Percentiles rank a stretch among this genome's conserved stretches.
Evolutionary conservation across 1,284 basidiomycete genomes (phyloP).

Genomic region (Pseudozyma hubeiensis): DNA sequence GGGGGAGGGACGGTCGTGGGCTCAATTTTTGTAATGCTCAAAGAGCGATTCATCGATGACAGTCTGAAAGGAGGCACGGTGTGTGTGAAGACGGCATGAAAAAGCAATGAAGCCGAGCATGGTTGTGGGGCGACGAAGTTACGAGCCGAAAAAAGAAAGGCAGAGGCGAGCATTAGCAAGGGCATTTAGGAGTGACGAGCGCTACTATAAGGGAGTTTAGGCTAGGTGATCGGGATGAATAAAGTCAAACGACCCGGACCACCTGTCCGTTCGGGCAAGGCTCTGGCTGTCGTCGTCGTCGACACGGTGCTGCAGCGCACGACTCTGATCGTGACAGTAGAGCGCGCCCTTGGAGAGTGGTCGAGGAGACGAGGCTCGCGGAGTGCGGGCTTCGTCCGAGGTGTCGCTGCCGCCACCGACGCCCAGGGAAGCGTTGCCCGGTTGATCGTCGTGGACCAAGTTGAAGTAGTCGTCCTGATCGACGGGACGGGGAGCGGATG

Average conservation of each 20-base stretch:
- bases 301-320: slow-evolving; percentile 1
- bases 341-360: slow-evolving; percentile 21
- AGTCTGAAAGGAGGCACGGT: no score
- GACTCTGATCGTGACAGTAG: slow-evolving; percentile 7
- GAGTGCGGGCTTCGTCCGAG: slow-evolving; percentile 46
- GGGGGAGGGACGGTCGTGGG: no score
- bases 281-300: not conserved
- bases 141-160: not conserved
- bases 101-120: no score
- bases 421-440: not conserved
- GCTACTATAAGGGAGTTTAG: not conserved
- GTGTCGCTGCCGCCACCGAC: slow-evolving; percentile 32
- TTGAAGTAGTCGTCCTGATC: slow-evolving; percentile 42
- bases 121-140: not conserved
- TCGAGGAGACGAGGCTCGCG: slow-evolving; percentile 38
- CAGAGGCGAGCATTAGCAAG: slow-evolving; percentile 4
- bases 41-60: no score
- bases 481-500: not conserved
- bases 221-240: slow-evolving; percentile 49
- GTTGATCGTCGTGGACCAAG: slow-evolving; percentile 25
- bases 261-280: slow-evolving; percentile 4
- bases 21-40: no score
- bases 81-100: no score
- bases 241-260: slow-evolving; percentile 30
- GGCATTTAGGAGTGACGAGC: not conserved